These are phyloP conservation scores for Scenedesmus sp. DNA, from an alignment of 163 green algal genomes.

Conservation along the genomic window DNA sequence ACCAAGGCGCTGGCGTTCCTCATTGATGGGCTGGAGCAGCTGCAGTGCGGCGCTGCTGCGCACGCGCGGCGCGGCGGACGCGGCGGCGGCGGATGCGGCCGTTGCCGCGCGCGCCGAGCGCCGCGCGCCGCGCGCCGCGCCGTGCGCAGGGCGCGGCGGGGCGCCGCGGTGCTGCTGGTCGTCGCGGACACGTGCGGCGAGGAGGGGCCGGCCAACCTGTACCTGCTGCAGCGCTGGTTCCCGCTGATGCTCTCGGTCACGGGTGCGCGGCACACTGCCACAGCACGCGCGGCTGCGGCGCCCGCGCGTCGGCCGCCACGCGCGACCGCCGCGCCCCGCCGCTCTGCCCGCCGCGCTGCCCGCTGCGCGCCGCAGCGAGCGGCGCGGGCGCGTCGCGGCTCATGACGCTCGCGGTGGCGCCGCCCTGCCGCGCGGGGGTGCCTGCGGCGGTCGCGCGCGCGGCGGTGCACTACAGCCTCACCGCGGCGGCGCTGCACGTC, in stretches of 20 bases:
- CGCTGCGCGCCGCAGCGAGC: too few relatives aligned
- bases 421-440: neutral
- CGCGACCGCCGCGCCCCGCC: too few relatives aligned
- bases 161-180: neutral
- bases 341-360: too few relatives aligned
- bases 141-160: neutral
- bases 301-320: too few relatives aligned
- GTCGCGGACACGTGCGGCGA: neutral
- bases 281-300: too few relatives aligned
- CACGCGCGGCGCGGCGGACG: too few relatives aligned
- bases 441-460: constrained; percentile 3
- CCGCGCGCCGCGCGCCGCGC: neutral
- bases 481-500: constrained; percentile 25
- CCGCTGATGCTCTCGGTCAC: constrained; percentile 24
- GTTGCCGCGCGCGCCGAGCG: too few relatives aligned
- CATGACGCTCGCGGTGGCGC: constrained; percentile 14
- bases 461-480: constrained; percentile 16
- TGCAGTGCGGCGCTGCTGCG: too few relatives aligned
- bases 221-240: constrained; percentile 45
- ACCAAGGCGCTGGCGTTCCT: constrained; percentile 22
- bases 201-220: neutral
- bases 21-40: constrained; percentile 28
- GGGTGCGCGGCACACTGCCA: constrained; percentile 14
- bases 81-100: too few relatives aligned
- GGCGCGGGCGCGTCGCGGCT: too few relatives aligned